Percentiles rank a stretch among this genome's conserved stretches.
Conservation (phyloP, 805 yeast species). For the Metschnikowia baotianmanensis region DNA sequence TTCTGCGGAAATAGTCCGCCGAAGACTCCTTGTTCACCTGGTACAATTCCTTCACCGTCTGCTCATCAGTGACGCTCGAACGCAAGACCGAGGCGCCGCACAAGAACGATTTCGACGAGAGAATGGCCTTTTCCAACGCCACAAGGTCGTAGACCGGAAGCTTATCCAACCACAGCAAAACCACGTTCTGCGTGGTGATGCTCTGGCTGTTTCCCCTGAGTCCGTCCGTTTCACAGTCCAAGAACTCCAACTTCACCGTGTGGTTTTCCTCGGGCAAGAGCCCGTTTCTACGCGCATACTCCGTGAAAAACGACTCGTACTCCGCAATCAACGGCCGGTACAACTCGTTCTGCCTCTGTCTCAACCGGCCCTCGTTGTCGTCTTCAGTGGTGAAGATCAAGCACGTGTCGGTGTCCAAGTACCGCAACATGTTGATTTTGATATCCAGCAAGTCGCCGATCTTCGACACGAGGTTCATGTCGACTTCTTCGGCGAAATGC, state of each 20-base stretch:
- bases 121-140: constrained; percentile 86
- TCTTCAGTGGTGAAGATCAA: constrained; percentile 75
- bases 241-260: constrained; percentile 45
- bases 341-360: constrained; percentile 73
- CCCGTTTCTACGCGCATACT: constrained; percentile 30
- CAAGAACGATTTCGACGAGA: constrained; percentile 81
- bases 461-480: constrained; percentile 50
- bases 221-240: constrained; percentile 83
- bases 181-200: constrained; percentile 57
- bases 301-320: constrained; percentile 58
- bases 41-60: constrained; percentile 24
- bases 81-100: constrained; percentile 71
- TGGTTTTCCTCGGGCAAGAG: constrained; percentile 23
- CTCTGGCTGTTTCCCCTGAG: constrained; percentile 77
- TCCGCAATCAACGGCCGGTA: constrained; percentile 73
- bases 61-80: constrained; percentile 32
- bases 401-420: constrained; percentile 92
- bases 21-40: constrained; percentile 34
- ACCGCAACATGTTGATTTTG: constrained; percentile 62
- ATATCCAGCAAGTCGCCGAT: constrained; percentile 61
- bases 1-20: constrained; percentile 35
- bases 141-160: constrained; percentile 77
- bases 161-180: constrained; percentile 57
- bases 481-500: constrained; percentile 33
- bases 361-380: constrained; percentile 81